Evolutionary conservation across 75 land plant genomes (phyloP).

Genomic region (Adiantum capillusveneris): DNA sequence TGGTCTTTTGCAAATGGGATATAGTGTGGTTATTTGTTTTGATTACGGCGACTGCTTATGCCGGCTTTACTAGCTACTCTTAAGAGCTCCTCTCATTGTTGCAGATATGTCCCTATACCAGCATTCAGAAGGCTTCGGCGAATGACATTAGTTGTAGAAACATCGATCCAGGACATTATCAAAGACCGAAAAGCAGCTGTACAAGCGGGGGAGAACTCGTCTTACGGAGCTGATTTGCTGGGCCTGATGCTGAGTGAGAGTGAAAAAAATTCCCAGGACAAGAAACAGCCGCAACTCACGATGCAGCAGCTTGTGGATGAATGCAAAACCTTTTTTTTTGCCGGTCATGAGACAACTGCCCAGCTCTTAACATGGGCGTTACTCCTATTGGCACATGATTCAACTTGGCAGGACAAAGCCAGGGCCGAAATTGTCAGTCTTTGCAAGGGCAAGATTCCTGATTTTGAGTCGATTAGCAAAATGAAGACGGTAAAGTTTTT

Average conservation of each 20-base stretch:
- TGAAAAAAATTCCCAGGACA: slow-evolving; percentile 5
- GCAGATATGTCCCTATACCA: slow-evolving; percentile 31
- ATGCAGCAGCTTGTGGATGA: slow-evolving; percentile 55
- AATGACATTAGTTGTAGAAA: slow-evolving; percentile 19
- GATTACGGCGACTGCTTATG: no score
- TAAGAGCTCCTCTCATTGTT: no score
- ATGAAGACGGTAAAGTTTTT: slow-evolving; percentile 68
- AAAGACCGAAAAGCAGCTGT: slow-evolving; percentile 9
- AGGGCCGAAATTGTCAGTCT: slow-evolving; percentile 58
- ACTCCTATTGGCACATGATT: slow-evolving; percentile 47
- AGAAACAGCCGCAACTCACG: slow-evolving; percentile 13
- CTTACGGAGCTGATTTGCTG: slow-evolving; percentile 47
- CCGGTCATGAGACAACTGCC: slow-evolving; percentile 72
- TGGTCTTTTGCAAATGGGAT: no score
- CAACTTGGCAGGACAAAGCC: slow-evolving; percentile 58
- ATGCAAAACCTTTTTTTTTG: slow-evolving; percentile 85
- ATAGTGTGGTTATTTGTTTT: no score
- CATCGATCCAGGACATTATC: slow-evolving; percentile 27
- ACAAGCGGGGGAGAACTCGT: neutral
- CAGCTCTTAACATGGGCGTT: slow-evolving; percentile 54
- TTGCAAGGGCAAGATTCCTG: slow-evolving; percentile 20
- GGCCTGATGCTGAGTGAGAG: slow-evolving; percentile 41
- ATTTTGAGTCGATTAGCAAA: slow-evolving; percentile 26
- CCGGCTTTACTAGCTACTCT: no score
- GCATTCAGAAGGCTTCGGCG: slow-evolving; percentile 7